A percentile compares a stretch with the other conserved stretches of the same genome.
These are phyloP conservation scores for Fomitopsis schrenkii DNA, from an alignment of 1,284 basidiomycete genomes.

Conservation along the genomic window DNA sequence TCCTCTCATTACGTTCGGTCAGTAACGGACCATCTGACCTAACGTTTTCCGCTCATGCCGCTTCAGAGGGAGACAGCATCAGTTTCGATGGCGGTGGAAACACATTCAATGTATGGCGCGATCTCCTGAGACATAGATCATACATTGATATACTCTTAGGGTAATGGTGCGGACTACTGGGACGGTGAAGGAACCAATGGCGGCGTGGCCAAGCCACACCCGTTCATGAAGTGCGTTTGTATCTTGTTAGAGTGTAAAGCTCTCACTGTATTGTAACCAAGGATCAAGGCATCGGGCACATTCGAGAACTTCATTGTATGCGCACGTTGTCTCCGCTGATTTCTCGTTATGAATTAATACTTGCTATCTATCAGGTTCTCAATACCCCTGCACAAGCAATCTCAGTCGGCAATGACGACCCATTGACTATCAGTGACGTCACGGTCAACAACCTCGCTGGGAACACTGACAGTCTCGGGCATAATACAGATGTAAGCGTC, in stretches of 20 bases:
- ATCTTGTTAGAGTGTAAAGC: not conserved
- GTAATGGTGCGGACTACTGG: constrained; percentile 13
- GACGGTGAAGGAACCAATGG: constrained; percentile 36
- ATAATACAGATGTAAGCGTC: constrained; percentile 1
- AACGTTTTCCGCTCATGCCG: not conserved
- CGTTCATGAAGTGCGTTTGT: constrained; percentile 30
- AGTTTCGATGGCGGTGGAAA: constrained; percentile 16
- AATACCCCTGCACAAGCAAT: constrained; percentile 2
- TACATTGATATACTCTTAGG: not conserved
- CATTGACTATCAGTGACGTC: not conserved
- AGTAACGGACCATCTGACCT: constrained; percentile 26
- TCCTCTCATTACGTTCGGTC: constrained; percentile 1
- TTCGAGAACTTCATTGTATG: constrained; percentile 21
- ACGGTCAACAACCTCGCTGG: constrained; percentile 1
- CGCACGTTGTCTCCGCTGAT: not conserved
- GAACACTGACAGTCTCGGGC: constrained; percentile 1
- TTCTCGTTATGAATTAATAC: too few relatives aligned
- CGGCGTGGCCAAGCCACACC: constrained; percentile 36
- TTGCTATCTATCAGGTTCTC: too few relatives aligned
- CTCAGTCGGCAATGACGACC: not conserved
- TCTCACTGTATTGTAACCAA: constrained; percentile 15
- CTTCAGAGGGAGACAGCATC: constrained; percentile 15
- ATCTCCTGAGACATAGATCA: not conserved
- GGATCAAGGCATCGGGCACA: constrained; percentile 51
- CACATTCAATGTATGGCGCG: not conserved